Evolutionary conservation across 176 grass and related monocot species (phyloP).

Genomic region (Juncus effusus): DNA sequence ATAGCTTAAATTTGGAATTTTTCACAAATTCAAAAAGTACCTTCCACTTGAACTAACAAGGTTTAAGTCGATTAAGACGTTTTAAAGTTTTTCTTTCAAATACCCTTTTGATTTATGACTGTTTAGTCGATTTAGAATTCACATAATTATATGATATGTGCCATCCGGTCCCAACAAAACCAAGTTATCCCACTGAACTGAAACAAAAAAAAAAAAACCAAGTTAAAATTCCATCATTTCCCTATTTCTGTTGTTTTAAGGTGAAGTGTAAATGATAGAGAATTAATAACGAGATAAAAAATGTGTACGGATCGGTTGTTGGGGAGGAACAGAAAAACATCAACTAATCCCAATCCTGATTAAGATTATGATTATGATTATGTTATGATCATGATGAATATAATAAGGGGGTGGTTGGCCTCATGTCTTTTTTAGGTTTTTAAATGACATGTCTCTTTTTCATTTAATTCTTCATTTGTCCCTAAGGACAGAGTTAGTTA

Average conservation of each 20-base stretch:
- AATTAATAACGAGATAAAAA: background rate
- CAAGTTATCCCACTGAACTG: background rate
- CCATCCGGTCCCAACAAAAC: background rate
- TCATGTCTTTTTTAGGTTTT: conserved; percentile 15
- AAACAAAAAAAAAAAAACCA: background rate
- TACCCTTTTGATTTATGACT: too few relatives aligned
- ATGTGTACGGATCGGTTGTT: conserved; percentile 7
- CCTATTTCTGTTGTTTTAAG: background rate
- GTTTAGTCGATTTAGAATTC: too few relatives aligned
- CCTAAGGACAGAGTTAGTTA: conserved; percentile 22
- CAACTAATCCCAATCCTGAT: background rate
- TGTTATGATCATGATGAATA: too few relatives aligned
- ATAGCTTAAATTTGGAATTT: too few relatives aligned
- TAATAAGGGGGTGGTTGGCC: background rate
- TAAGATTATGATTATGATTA: conserved; percentile 10
- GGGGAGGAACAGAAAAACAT: conserved; percentile 7
- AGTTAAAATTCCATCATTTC: background rate
- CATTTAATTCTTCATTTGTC: conserved; percentile 7
- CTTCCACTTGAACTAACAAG: too few relatives aligned
- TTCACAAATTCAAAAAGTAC: too few relatives aligned
- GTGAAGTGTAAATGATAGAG: background rate
- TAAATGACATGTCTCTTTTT: background rate
- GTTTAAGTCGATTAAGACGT: too few relatives aligned
- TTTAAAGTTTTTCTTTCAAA: too few relatives aligned
- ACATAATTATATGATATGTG: too few relatives aligned